Evolutionary conservation across 176 grass and related monocot species (phyloP), one percentile per base, ranked within the genome.

Genomic region (Aegilops tauschii): DNA sequence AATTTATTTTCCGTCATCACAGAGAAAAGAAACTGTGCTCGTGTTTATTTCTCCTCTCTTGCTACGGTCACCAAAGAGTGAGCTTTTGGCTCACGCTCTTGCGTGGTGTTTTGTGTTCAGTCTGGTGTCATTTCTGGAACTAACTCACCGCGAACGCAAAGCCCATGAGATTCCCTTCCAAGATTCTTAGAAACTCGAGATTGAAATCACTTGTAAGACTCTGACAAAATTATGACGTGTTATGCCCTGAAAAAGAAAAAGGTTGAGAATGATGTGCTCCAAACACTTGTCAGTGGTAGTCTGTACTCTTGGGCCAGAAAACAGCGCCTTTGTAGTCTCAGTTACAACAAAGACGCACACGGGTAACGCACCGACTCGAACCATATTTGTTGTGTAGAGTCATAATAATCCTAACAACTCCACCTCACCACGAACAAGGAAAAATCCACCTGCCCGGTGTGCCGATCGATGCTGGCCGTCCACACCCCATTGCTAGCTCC

Each of bases 11-110:
- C 61, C 34, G 27, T 76, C 34, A 28, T 80, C 34, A 35, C 50
- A 78, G 52, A 82, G 50, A 84, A 79, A 83, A 35, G 50, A 84
- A 80, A 67, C 28, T 67, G 25, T 85, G 10, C 67, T 73, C 45
- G 54, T 74, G 65, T 80, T 87, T 27, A 75, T 1, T 47, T 59
- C 42, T 10, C 32, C 34, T 58, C 6, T 9, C 32, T 73, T 74
- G 36, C 35, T 35, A 78, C 2, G 0, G 9, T 14, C 3, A 16
- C 23, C 12, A 9, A 28, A 12, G 4, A 10, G 23, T 75, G 72
- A 18, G 72, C 40, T 49, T 13, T 49, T 12, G 5, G 34, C 34
- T 37, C 36, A 37, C 36, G 34, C 34, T 35, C 5, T 37, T 37
- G 6, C 37, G 7, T 40, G 5, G 5, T 18, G 30, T 14, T 7